Evolutionary conservation across 805 yeast genomes (phyloP), one percentile per base, ranked within the genome.

Genomic region (Wickerhamiella bombiphila): DNA sequence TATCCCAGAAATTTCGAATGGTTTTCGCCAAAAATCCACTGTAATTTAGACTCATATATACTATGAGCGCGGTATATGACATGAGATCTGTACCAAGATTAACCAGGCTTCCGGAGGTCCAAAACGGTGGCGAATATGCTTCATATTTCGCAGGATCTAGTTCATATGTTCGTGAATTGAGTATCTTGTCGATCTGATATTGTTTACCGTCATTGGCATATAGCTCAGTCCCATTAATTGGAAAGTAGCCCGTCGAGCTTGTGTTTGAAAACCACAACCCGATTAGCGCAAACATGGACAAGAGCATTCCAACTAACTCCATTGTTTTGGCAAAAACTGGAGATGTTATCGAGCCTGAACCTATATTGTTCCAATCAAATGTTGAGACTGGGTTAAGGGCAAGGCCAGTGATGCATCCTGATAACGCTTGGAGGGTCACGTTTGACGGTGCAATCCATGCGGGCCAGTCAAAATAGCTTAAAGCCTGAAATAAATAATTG

Each of bases 401-500:
- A 42, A 67, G 48, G 3, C 62, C 60, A 34, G 37, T 37, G 34
- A 48, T 50, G 9, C 70, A 66, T 24, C 88, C 88, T 36, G 77
- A 75, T 29, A 78, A 59, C 36, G 74, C 72, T 45, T 74, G 76
- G 4, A 72, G 66, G 29, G 67, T 61, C 41, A 72, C 69, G 49
- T 75, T 74, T 43, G 73, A 53, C n/a, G 61, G 61, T 2, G 46
- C 61, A 34, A 71, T 71, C 78, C 79, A 72, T 20, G 58, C 64
- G 50, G 70, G 66, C 80, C 80, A 74, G 50, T 65, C 71, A 56
- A 80, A 80, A 45, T 65, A 66, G 1, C 74, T 65, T 35, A 79
- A 64, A 2, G 75, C 82, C 15, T 64, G 61, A 58, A 76, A 76
- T 18, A 80, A 59, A 52, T 64, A 77, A 35, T 73, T 76, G 6